These are phyloP conservation scores for Aureobasidium sp. DNA, from an alignment of 2,329 filamentous ascomycete genomes.

Conservation along the genomic window DNA sequence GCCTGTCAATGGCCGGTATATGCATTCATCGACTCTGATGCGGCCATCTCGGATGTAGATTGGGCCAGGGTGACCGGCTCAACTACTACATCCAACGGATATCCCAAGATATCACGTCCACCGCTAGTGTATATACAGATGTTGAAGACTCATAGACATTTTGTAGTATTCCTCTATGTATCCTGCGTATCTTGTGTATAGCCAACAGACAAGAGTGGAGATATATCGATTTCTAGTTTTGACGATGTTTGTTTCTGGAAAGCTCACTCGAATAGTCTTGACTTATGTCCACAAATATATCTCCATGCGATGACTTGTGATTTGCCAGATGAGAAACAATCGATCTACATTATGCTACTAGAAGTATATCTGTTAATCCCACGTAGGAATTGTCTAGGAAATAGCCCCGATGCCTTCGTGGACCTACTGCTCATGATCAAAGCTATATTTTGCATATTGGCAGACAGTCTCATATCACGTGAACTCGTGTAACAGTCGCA, in stretches of 20 bases:
- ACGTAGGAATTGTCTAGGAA: no score
- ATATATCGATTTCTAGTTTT: not conserved
- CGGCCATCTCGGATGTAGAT: no score
- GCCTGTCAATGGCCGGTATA: not conserved
- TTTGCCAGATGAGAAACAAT: no score
- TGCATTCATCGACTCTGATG: not conserved
- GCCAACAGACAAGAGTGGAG: not conserved
- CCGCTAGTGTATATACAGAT: no score
- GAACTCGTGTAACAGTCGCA: not conserved
- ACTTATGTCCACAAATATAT: no score
- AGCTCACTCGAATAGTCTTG: not conserved
- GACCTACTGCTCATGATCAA: no score
- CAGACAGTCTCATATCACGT: no score
- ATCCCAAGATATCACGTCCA: not conserved
- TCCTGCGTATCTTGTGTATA: no score
- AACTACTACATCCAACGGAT: not conserved
- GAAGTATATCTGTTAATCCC: rapidly evolving
- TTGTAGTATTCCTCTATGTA: rapidly evolving
- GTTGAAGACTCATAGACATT: not conserved
- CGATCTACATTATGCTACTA: no score
- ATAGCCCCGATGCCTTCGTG: no score
- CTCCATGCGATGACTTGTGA: no score
- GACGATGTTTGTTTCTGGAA: not conserved
- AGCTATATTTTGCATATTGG: no score
- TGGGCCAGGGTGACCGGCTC: not conserved